Evolutionary conservation across 495 filamentous ascomycete genomes (phyloP), one percentile per base, ranked within the genome.

Genomic region (Paragyromitra xinjiangensis): DNA sequence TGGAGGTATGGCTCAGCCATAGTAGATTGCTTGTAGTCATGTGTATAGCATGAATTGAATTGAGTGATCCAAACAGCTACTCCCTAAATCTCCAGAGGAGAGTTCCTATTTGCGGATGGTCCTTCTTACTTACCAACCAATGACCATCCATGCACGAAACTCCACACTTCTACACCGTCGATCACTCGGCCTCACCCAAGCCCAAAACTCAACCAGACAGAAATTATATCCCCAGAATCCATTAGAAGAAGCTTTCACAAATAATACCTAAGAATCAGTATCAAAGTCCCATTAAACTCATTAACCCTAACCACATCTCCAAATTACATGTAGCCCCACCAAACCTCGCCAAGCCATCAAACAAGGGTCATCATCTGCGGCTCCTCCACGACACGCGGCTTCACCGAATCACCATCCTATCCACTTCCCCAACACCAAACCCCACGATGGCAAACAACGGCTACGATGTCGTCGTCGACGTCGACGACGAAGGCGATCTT

Each of bases 401-500:
- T 72, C 42, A 64, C 64, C 29, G 64, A 75, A 64, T 51, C 68
- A 72, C 69, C 37, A 63, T 26, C 40, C 22, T 12, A 61, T 6
- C 19, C 26, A 14, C 56, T 56, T 14, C 48, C 56, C 16, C 71
- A 53, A 59, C 63, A 65, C 22, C 61, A 39, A 58, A 39, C n/a
- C 7, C 16, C 64, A 59, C 45, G n/a, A 97, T 97, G 94, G 87
- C 94, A 64, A 91, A 91, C 83, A 87, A 90, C 77, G 93, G 94
- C 77, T 98, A 99, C 84, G 96, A 99, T 85, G 95, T 96, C 71
- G 95, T 99, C 79, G 95, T 99, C 34, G 95, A 98, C 81, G 90
- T 98, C 67, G 95, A 98, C 82, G 95, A 98, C 87, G 94, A 98
- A 93, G 95, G 95, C 84, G 95, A 99, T 86, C 91, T 99, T 74